Percentiles rank a stretch among this genome's conserved stretches.
Conservation (phyloP, 177 flowering plant species). For the Tripterygium wilfordii region DNA sequence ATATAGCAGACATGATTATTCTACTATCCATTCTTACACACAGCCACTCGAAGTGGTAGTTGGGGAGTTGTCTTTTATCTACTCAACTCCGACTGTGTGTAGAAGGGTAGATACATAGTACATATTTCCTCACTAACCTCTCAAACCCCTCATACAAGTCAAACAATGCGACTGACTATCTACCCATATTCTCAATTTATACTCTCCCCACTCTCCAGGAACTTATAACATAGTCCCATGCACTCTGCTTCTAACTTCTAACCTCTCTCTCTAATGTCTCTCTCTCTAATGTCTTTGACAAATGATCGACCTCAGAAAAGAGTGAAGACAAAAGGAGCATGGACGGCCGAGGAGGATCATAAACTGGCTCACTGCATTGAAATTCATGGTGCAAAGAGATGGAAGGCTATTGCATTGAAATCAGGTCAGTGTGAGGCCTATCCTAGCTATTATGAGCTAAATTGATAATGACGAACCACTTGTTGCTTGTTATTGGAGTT, state of each 20-base stretch:
- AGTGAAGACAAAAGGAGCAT: constrained; percentile 37
- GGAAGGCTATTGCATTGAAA: constrained; percentile 44
- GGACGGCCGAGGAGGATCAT: constrained; percentile 51
- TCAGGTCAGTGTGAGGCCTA: constrained; percentile 48
- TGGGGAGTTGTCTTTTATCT: too few relatives aligned
- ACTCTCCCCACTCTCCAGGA: not conserved
- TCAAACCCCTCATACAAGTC: not conserved
- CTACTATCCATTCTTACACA: too few relatives aligned
- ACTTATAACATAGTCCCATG: too few relatives aligned
- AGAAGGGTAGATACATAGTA: constrained; percentile 13
- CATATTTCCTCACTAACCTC: constrained; percentile 1
- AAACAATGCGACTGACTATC: too few relatives aligned
- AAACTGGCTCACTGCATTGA: constrained; percentile 34
- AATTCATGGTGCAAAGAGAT: constrained; percentile 45
- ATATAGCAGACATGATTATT: too few relatives aligned
- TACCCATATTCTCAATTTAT: not conserved
- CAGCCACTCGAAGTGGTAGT: too few relatives aligned
- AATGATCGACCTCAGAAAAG: too few relatives aligned
- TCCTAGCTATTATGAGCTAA: too few relatives aligned
- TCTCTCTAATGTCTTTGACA: too few relatives aligned
- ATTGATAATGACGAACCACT: too few relatives aligned
- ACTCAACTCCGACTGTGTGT: too few relatives aligned
- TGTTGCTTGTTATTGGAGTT: too few relatives aligned
- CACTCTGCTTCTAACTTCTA: not conserved
- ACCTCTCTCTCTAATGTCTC: not conserved